Percentiles rank a stretch among this genome's conserved stretches.
Evolutionary conservation across 192 early-diverging fungal species (phyloP).

Genomic region (Pilobolus umbonatus): DNA sequence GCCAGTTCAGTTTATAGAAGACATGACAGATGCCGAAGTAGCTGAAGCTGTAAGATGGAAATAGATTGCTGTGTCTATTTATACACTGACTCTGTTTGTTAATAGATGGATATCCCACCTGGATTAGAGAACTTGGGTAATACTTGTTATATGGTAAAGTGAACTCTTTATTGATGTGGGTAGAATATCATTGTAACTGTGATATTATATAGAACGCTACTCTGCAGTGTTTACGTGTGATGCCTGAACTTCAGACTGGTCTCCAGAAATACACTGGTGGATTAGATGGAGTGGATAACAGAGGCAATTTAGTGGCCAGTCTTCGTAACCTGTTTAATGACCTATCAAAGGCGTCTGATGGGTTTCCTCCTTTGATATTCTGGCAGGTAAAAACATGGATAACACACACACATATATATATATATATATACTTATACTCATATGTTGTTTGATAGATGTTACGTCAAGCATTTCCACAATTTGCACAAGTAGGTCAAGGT

Average conservation of each 20-base stretch:
- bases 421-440: no score
- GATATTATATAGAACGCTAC: conserved; percentile 66
- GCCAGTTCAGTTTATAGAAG: conserved; percentile 79
- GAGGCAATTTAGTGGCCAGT: conserved; percentile 61
- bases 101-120: conserved; percentile 83
- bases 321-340: conserved; percentile 71
- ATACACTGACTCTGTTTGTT: conserved; percentile 4
- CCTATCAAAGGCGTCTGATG: conserved; percentile 62
- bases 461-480: conserved; percentile 80
- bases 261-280: conserved; percentile 47
- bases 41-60: conserved; percentile 66
- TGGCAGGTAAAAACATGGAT: conserved; percentile 47
- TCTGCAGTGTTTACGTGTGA: conserved; percentile 86
- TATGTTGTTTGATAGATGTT: conserved; percentile 51
- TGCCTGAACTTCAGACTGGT: conserved; percentile 73
- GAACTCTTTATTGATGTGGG: no score
- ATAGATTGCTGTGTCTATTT: background rate
- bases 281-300: conserved; percentile 43
- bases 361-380: conserved; percentile 76
- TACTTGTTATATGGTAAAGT: conserved; percentile 72
- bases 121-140: conserved; percentile 92
- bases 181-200: no score
- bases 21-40: conserved; percentile 85
- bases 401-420: no score
- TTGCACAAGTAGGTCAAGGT: conserved; percentile 70